Percentiles rank a stretch among this genome's conserved stretches.
These are phyloP conservation scores for Cyclotella atomus DNA, from an alignment of 108 stramenopile genomes.

Conservation along the genomic window DNA sequence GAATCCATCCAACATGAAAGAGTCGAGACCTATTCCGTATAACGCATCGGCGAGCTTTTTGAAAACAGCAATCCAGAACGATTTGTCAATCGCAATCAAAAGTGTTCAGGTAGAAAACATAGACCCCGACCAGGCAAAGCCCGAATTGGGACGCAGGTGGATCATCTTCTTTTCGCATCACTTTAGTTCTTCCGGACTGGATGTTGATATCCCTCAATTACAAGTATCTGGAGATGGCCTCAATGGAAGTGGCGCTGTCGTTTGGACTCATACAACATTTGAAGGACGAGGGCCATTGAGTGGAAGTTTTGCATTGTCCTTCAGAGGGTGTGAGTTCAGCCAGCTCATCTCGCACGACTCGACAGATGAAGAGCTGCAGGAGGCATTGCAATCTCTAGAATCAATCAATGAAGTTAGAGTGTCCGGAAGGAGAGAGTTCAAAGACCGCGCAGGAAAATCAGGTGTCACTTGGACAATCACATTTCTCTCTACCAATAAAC, in stretches of 20 bases:
- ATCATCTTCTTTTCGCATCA: slow-evolving; percentile 49
- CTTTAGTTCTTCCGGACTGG: slow-evolving; percentile 30
- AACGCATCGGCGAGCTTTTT: slow-evolving; percentile 31
- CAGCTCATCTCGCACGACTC: slow-evolving; percentile 45
- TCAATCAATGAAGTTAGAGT: slow-evolving; percentile 58
- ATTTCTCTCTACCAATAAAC: slow-evolving; percentile 50
- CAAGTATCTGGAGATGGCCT: slow-evolving; percentile 26
- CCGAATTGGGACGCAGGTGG: slow-evolving; percentile 65
- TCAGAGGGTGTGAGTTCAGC: slow-evolving; percentile 40
- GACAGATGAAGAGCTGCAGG: slow-evolving; percentile 32
- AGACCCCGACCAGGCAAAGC: slow-evolving; percentile 29
- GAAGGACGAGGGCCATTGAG: slow-evolving; percentile 50
- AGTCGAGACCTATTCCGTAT: slow-evolving; percentile 32
- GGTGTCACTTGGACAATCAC: slow-evolving; percentile 55
- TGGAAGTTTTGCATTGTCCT: slow-evolving; percentile 55
- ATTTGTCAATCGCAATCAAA: slow-evolving; percentile 49
- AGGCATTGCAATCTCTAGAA: slow-evolving; percentile 50
- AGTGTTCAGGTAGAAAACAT: slow-evolving; percentile 37
- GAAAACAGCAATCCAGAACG: slow-evolving; percentile 53
- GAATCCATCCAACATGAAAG: slow-evolving; percentile 43
- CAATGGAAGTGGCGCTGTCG: slow-evolving; percentile 32
- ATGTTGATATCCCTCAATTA: slow-evolving; percentile 43
- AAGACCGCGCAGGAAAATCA: slow-evolving; percentile 20
- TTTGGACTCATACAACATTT: slow-evolving; percentile 39
- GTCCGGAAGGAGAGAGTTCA: slow-evolving; percentile 7